These are phyloP conservation scores for Pythium folliculosum DNA, from an alignment of 352 stramenopile species.

Conservation along the genomic window DNA sequence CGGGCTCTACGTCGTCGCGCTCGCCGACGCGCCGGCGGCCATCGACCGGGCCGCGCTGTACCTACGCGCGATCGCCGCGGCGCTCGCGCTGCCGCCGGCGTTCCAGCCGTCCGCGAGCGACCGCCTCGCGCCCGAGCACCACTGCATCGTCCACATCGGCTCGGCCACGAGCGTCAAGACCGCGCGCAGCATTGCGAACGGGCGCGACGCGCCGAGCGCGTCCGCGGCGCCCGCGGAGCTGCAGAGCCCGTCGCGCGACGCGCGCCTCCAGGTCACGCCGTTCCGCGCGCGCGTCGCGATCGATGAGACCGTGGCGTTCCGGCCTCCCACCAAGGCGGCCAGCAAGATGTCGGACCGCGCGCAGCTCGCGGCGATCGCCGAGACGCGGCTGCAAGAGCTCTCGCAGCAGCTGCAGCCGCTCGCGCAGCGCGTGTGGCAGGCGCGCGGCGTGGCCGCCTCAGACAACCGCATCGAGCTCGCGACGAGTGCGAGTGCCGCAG, in stretches of 20 bases:
- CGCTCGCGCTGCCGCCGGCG: conserved; percentile 26
- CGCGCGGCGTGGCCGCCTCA: conserved; percentile 34
- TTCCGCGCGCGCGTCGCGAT: conserved; percentile 50
- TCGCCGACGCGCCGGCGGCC: conserved; percentile 24
- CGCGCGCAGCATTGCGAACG: conserved; percentile 26
- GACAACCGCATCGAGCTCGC: conserved; percentile 49
- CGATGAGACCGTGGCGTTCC: conserved; percentile 44
- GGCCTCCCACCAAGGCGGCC: neutral
- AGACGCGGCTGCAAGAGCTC: conserved; percentile 46
- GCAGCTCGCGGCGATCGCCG: conserved; percentile 24
- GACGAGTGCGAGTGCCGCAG: conserved; percentile 16
- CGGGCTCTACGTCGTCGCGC: conserved; percentile 61
- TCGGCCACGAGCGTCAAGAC: conserved; percentile 25
- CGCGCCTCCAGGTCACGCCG: conserved; percentile 32
- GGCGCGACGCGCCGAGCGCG: conserved; percentile 38
- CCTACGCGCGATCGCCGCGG: conserved; percentile 48
- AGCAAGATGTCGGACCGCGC: no score
- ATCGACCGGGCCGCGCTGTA: conserved; percentile 50
- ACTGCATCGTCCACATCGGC: conserved; percentile 51
- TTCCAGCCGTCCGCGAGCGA: conserved; percentile 9
- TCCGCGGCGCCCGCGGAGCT: conserved; percentile 31
- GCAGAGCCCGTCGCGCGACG: conserved; percentile 20
- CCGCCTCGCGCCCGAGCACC: conserved; percentile 24
- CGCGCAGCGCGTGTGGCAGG: conserved; percentile 37
- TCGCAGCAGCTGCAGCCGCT: conserved; percentile 53